Base-by-base conservation (phyloP, 805 yeast genomes). In the Suhomyces sp. region DNA sequence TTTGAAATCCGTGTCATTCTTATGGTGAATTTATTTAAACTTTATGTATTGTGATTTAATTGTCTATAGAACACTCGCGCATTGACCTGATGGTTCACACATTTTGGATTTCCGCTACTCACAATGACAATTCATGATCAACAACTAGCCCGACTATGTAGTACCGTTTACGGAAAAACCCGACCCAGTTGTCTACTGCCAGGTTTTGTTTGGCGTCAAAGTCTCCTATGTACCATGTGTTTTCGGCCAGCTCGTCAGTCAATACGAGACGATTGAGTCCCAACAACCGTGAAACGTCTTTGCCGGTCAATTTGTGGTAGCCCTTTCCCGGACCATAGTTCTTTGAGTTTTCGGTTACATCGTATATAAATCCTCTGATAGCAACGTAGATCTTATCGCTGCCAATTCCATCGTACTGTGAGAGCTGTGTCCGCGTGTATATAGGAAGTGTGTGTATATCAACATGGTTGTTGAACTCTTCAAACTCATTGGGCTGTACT, bases 251-350 rank as follows among this genome's bases (percentile, higher is more conserved):
- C 12, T 29, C 48, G 13, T 48, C 49, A 1, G 48, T 49, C 44
- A 70, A 50, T 41, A 58, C 60, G 24, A 72, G 59, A 46, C 62
- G 79, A 49, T 89, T 84, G 60, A 84, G 80, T 1, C 88, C 97
- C 49, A 89, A 71, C 2, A 93, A 86, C 52, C 94, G 72, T 31
- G 89, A 81, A 20, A 89, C 88, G 58, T 89, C 97, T 56, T 80
- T 82, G 4, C 93, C 97, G 8, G 84, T 88, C 41, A 89, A 76
- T 6, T 76, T 81, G 60, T 83, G 84, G 67, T 89, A 90, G 20
- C 85, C 83, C 53, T 82, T 80, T 0, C 91, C 92, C 2, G 86
- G 85, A 0, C 96, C 97, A 63, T 89, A 89, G 39, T 84, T 85
- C 13, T 78, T 81, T 10, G 65, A 59, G 61, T 89, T 89, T 44